Evolutionary conservation across 768 basidiomycete genomes (phyloP), one percentile per base, ranked within the genome.

Genomic region (Leccinum sublutescens): DNA sequence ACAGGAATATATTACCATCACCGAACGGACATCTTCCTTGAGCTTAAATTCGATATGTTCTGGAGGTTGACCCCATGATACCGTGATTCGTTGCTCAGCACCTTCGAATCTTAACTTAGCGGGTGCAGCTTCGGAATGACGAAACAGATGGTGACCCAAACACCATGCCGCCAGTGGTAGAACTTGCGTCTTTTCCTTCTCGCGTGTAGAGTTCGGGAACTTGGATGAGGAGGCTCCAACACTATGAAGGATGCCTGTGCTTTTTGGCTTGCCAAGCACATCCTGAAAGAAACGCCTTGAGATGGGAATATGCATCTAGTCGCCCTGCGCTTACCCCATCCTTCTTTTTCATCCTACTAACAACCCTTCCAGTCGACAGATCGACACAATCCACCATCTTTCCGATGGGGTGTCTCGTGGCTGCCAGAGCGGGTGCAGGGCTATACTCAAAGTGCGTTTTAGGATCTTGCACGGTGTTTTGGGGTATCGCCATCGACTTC

Each of bases 91-190:
- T 11, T 60, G 54, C 43, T 0, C 48, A 9, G 29, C 3, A 27
- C 3, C 4, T 21, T 65, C 58, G 33, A 72, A 72, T 31, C 6
- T 5, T 17, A 72, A 60, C 17, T 49, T 27, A 5, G 65, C 53
- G 29, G 66, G 62, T 8, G 58, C n/a, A 17, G 57, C 34, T 5
- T 50, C 57, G 40, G 62, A 56, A 52, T 63, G 56, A 50, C 17
- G 27, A 50, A 72, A 64, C 40, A 50, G 50, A 19, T 63, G 64
- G 4, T 56, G 58, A 38, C 72, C 72, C 5, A 75, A 57, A 54
- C 61, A 74, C 67, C 65, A 74, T 6, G 72, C 74, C 7, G 43
- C 12, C 38, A 74, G 53, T 38, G 72, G 74, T 2, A 71, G 54
- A 43, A n/a, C 60, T 5, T 9, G 34, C 0, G 2, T 40, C 2